Evolutionary conservation across 768 basidiomycete species (phyloP).

Genomic region (Russula brevipes): DNA sequence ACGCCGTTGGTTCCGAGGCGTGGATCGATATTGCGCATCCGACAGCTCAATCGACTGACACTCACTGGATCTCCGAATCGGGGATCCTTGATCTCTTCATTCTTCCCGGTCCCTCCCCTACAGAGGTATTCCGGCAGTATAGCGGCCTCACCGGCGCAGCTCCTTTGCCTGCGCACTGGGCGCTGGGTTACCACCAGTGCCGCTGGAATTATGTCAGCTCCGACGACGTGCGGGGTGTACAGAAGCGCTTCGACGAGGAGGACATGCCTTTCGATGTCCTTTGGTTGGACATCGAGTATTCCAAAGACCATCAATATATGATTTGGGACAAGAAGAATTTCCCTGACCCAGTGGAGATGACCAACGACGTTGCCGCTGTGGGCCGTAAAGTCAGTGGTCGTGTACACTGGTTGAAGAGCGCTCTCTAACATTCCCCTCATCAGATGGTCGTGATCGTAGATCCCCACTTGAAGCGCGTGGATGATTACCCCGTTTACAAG

Average conservation of each 20-base stretch:
- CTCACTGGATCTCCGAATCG: slow-evolving; percentile 97
- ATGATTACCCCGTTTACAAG: slow-evolving; percentile 77
- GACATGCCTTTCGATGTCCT: slow-evolving; percentile 95
- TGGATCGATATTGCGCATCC: slow-evolving; percentile 88
- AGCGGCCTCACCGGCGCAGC: slow-evolving; percentile 78
- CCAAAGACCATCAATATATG: slow-evolving; percentile 93
- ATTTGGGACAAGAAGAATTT: slow-evolving; percentile 92
- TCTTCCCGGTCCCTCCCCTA: slow-evolving; percentile 83
- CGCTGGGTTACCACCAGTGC: slow-evolving; percentile 94
- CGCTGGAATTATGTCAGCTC: slow-evolving; percentile 96
- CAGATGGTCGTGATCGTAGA: slow-evolving; percentile 99
- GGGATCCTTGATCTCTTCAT: slow-evolving; percentile 94
- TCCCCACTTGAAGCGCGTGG: slow-evolving; percentile 85
- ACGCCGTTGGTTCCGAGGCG: slow-evolving; percentile 84
- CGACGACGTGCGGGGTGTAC: slow-evolving; percentile 79
- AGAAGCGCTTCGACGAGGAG: slow-evolving; percentile 85
- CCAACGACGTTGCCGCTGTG: slow-evolving; percentile 75
- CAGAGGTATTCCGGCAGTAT: slow-evolving; percentile 82
- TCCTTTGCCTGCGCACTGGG: slow-evolving; percentile 85
- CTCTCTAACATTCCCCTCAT: slow-evolving; percentile 10
- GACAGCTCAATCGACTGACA: slow-evolving; percentile 62
- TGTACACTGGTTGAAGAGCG: background rate
- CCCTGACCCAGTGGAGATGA: slow-evolving; percentile 93
- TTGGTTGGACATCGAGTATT: slow-evolving; percentile 97
- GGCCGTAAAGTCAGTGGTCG: slow-evolving; percentile 67